phyloP scores from a whole-genome alignment of 352 stramenopile genomes.

The Phytophthora capsici region DNA sequence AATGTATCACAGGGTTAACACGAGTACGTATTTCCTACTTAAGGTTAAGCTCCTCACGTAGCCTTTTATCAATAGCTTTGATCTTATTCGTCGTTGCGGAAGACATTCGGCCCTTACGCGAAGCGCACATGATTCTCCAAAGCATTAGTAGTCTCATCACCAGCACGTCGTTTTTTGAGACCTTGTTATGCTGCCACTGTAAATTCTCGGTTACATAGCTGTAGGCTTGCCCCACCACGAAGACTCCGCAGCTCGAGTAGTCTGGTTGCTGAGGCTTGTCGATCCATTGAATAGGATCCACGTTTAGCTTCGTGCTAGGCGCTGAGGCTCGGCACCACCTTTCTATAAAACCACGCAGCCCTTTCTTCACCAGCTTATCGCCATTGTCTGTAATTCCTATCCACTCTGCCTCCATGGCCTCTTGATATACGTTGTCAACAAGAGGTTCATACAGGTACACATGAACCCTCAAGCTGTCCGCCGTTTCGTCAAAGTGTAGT shows the following conservation, averaged over 20 bases:
- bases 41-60: no score
- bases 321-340: not conserved
- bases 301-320: not conserved
- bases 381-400: not conserved
- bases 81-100: no score
- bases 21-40: no score
- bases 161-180: constrained; percentile 2
- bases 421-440: constrained; percentile 7
- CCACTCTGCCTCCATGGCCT: constrained; percentile 4
- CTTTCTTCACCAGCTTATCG: not conserved
- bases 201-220: not conserved
- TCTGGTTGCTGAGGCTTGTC: not conserved
- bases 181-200: not conserved
- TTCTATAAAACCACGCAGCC: constrained; percentile 1
- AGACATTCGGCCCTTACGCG: not conserved
- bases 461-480: not conserved
- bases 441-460: constrained; percentile 11
- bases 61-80: no score
- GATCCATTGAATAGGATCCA: constrained; percentile 3
- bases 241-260: not conserved
- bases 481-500: not conserved
- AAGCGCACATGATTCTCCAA: constrained; percentile 4
- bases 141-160: constrained; percentile 5
- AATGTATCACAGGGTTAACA: no score
- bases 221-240: constrained; percentile 5